Base-by-base conservation (phyloP, 140 eudicot genomes). In the Oenanthe javanica region DNA sequence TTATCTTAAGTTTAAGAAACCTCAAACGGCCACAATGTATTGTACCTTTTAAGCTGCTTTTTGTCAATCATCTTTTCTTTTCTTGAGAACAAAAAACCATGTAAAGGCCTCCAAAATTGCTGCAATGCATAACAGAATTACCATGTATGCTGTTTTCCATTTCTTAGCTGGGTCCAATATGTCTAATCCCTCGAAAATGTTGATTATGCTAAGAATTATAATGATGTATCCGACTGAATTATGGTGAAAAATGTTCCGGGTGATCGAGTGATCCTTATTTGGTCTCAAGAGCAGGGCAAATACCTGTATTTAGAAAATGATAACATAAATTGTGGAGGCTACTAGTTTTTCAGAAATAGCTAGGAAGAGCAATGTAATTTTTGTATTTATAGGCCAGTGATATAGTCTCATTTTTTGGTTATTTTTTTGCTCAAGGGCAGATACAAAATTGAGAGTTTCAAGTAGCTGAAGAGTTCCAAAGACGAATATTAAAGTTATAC, bases 391-490 rank as follows among this genome's bases (percentile, higher is more conserved):
- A n/a, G n/a, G n/a, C n/a, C n/a, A n/a, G n/a, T n/a, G n/a, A n/a
- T n/a, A n/a, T n/a, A n/a, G n/a, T n/a, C n/a, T n/a, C n/a, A n/a
- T n/a, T n/a, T n/a, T n/a, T n/a, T n/a, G n/a, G n/a, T n/a, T n/a
- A n/a, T n/a, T n/a, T 12, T 50, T 50, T 50, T 50, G 55, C 55
- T 59, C 27, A 4, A 19, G 69, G 27, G 31, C 2, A 48, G 51
- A 48, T 49, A 49, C 16, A 3, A 49, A 48, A 12, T 2, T 12
- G n/a, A 54, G 61, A 72, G 76, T 5, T 51, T n/a, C 16, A 52
- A 70, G 61, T 90, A 92, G 94, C 98, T 93, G 97, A 78, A 94
- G 84, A n/a, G 96, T 90, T 54, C 89, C 98, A 9, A 94, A 92
- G 87, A 81, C 79, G 71, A 94, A 94, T n/a, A n/a, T n/a, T 25